These are phyloP conservation scores for Lolium rigidum DNA, from an alignment of 176 grass and related monocot species.

Conservation along the genomic window DNA sequence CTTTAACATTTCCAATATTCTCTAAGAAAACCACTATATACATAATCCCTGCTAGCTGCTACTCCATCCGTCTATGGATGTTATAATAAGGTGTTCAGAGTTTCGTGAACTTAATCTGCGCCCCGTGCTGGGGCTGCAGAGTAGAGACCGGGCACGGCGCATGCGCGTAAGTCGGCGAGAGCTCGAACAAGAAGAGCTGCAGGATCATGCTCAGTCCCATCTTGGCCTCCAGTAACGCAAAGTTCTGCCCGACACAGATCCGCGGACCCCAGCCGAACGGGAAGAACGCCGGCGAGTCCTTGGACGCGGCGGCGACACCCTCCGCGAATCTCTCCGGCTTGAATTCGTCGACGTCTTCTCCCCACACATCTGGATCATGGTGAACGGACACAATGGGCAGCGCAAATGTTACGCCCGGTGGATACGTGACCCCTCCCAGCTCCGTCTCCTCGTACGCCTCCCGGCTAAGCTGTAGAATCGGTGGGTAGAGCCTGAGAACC, in stretches of 20 bases:
- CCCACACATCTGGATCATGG: constrained; percentile 68
- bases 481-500: constrained; percentile 73
- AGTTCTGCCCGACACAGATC: constrained; percentile 67
- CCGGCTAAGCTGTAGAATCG: constrained; percentile 30
- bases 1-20: too few relatives aligned
- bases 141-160: constrained; percentile 40
- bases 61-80: too few relatives aligned
- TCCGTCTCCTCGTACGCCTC: constrained; percentile 49
- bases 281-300: constrained; percentile 44
- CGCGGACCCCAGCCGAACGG: constrained; percentile 61
- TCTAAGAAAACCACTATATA: too few relatives aligned
- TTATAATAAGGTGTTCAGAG: neutral
- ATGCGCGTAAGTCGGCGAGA: constrained; percentile 67
- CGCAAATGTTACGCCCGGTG: constrained; percentile 39
- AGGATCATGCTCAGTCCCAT: constrained; percentile 62
- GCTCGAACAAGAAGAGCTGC: constrained; percentile 63
- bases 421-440: constrained; percentile 61
- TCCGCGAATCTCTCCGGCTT: constrained; percentile 68
- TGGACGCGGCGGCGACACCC: constrained; percentile 64
- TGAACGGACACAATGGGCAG: constrained; percentile 52
- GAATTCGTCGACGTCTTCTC: constrained; percentile 58
- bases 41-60: too few relatives aligned
- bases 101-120: constrained; percentile 54
- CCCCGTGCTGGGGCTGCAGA: constrained; percentile 68
- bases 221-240: constrained; percentile 75